phyloP scores from a whole-genome alignment of 1,139 yeast genomes.

The Yamadazyma atmosphaerica region DNA sequence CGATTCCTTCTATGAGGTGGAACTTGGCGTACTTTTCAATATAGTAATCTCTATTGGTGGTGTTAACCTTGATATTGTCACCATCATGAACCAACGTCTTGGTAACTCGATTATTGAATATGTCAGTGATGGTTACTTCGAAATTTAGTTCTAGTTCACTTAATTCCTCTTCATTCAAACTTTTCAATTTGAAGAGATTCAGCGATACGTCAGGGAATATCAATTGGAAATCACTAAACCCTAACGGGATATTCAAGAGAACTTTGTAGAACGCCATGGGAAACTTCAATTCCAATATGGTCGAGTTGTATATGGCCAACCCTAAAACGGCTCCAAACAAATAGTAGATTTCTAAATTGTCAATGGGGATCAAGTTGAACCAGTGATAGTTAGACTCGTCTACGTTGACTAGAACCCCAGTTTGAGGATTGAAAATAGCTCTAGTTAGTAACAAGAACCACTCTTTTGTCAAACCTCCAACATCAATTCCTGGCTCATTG shows the following conservation, averaged over 20 bases:
- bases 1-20: constrained; percentile 56
- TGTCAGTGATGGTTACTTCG: constrained; percentile 41
- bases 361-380: constrained; percentile 59
- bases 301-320: constrained; percentile 86
- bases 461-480: constrained; percentile 90
- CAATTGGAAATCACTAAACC: constrained; percentile 62
- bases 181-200: constrained; percentile 56
- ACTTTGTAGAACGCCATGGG: constrained; percentile 79
- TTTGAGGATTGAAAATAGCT: constrained; percentile 64
- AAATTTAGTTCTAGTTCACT: constrained; percentile 31
- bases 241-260: constrained; percentile 56
- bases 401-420: constrained; percentile 61
- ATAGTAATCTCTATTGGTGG: constrained; percentile 56
- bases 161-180: constrained; percentile 35
- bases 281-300: constrained; percentile 75
- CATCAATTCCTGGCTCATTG: constrained; percentile 93
- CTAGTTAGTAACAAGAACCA: constrained; percentile 81
- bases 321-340: constrained; percentile 86
- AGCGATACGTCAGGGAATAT: constrained; percentile 67
- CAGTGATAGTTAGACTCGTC: constrained; percentile 75
- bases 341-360: constrained; percentile 58
- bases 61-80: constrained; percentile 48
- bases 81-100: constrained; percentile 63
- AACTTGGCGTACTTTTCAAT: constrained; percentile 63
- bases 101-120: constrained; percentile 38